Percentiles rank a stretch among this genome's conserved stretches.
phyloP scores from a whole-genome alignment of 1,284 basidiomycete genomes.

The Amylostereum areolatum region DNA sequence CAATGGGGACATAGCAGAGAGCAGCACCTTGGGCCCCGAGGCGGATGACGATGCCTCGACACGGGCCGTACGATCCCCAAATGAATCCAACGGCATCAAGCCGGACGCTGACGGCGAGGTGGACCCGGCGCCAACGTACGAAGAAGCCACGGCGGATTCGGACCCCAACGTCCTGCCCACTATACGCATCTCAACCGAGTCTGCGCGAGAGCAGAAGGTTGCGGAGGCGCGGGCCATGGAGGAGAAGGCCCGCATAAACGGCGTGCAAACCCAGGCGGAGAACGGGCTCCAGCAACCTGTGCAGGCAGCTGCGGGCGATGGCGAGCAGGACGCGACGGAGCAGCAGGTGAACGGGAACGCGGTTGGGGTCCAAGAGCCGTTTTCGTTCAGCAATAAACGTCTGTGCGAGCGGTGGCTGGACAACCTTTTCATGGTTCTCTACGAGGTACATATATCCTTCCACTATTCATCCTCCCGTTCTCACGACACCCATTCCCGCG shows the following conservation, averaged over 20 bases:
- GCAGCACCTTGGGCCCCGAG: slow-evolving; percentile 21
- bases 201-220: slow-evolving; percentile 39
- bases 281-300: slow-evolving; percentile 53
- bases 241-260: slow-evolving; percentile 19
- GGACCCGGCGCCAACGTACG: slow-evolving; percentile 8
- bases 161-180: slow-evolving; percentile 54
- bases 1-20: slow-evolving; percentile 13
- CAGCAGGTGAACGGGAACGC: slow-evolving; percentile 19
- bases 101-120: slow-evolving; percentile 20
- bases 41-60: slow-evolving; percentile 77
- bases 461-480: too few relatives aligned
- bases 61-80: slow-evolving; percentile 39
- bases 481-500: too few relatives aligned
- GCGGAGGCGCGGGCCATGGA: slow-evolving; percentile 27
- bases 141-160: slow-evolving; percentile 10
- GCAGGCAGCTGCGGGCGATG: slow-evolving; percentile 48
- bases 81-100: slow-evolving; percentile 25
- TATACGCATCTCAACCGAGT: slow-evolving; percentile 86
- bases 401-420: slow-evolving; percentile 98
- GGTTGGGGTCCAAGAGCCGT: slow-evolving; percentile 52
- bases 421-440: slow-evolving; percentile 97
- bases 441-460: slow-evolving; percentile 64
- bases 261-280: too few relatives aligned
- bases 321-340: slow-evolving; percentile 27
- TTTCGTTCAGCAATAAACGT: slow-evolving; percentile 94